Base-by-base conservation (phyloP, 2,329 filamentous ascomycete genomes). In the Calonectria ilicicola region DNA sequence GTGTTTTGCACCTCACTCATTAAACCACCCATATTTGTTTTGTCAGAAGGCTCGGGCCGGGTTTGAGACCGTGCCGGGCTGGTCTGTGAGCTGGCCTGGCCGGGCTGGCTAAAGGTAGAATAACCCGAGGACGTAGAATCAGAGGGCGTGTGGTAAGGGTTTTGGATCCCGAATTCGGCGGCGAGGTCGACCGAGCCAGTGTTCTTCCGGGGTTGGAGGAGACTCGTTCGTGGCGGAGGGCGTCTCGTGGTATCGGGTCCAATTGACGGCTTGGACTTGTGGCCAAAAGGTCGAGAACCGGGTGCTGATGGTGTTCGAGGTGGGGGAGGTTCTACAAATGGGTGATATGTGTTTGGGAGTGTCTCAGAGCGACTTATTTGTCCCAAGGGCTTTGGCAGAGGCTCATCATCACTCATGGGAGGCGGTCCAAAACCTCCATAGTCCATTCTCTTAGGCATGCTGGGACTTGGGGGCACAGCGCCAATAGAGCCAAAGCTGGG, bases 121-220 rank as follows among this genome's bases (percentile, higher is more conserved):
- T 88, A 88, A 21, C 89, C 91, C 0, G 93, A 94, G 0, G 91
- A 92, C 29, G 89, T 88, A 2, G 93, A 95, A 72, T 90, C 89
- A 1, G 91, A 91, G 0, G 90, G 85, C 5, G 89, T 88, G 77
- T 94, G 92, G 77, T 93, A 93, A 0, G 91, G 89, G 76, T 93
- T 93, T 40, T 89, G 87, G 27, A 86, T 81, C 14, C 91, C 91
- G 75, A 92, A 92, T 70, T 92, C 91, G 38, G 86, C 87, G 2
- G 88, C 89, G 9, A 92, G 84, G 76, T 92, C 90, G 49, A 92
- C 86, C 2, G 87, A 85, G 8, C 79, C 82, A 2, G 78, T 80
- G 56, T 84, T 83, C 15, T 83, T 87, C 42, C 75, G 82, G 1
- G 86, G 85, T 2, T 84, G 85, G 32, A 89, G 80, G 10, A 88